These are phyloP conservation scores for Crassisporium funariophilum DNA, from an alignment of 768 basidiomycete genomes.

Conservation along the genomic window DNA sequence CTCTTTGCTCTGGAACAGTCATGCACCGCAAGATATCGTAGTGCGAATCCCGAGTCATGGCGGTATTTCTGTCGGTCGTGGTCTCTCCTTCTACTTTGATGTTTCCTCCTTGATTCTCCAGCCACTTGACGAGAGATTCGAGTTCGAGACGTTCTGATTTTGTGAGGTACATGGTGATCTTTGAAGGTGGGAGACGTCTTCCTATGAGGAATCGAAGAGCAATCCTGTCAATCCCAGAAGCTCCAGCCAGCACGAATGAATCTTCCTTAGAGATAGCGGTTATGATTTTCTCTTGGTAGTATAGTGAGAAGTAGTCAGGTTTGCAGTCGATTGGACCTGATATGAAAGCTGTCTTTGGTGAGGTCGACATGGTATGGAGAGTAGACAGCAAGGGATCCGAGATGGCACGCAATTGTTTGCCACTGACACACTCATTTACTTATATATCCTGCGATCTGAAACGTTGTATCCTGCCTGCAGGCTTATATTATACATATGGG, in stretches of 20 bases:
- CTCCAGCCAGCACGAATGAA: conserved; percentile 24
- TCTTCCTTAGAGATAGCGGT: conserved; percentile 21
- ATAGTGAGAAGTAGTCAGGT: conserved; percentile 15
- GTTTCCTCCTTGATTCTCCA: conserved; percentile 18
- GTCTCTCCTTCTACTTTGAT: conserved; percentile 23
- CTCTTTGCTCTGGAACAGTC: conserved; percentile 25
- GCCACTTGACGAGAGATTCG: conserved; percentile 6
- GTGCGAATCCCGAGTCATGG: conserved; percentile 28
- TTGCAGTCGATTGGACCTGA: conserved; percentile 16
- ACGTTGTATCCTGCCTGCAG: no score
- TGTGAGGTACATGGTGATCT: conserved; percentile 24
- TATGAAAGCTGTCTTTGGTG: no score
- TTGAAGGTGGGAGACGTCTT: conserved; percentile 11
- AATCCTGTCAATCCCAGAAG: conserved; percentile 22
- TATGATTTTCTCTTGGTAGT: conserved; percentile 18
- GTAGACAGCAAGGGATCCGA: no score
- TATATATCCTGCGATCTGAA: no score
- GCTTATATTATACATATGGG: no score
- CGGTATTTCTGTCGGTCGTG: conserved; percentile 28
- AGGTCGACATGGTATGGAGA: no score
- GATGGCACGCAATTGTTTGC: no score
- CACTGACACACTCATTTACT: no score
- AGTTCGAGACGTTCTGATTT: conserved; percentile 13
- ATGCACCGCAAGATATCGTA: conserved; percentile 32
- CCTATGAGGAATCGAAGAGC: conserved; percentile 18